phyloP scores from a whole-genome alignment of 2,329 filamentous ascomycete genomes.

The Alternaria postmessia region DNA sequence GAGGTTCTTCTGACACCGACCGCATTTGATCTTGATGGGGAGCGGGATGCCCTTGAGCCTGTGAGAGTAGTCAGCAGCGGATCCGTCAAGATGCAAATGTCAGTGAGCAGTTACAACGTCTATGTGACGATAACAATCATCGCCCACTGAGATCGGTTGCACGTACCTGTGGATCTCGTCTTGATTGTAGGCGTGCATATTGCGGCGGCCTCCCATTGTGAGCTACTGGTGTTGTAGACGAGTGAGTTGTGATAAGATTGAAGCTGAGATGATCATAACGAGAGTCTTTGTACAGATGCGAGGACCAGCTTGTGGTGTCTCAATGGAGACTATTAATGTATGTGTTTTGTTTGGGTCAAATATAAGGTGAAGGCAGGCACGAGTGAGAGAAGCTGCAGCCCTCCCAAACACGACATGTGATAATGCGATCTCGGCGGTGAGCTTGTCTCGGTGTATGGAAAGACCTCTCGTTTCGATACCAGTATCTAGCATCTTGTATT shows the following conservation, averaged over 20 bases:
- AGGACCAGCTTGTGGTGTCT: background rate
- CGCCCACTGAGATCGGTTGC: background rate
- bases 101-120: too few relatives aligned
- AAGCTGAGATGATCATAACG: background rate
- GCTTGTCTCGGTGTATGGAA: background rate
- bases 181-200: conserved; percentile 17
- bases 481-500: background rate
- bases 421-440: background rate
- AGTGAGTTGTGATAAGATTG: background rate
- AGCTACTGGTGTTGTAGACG: background rate
- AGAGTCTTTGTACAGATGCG: background rate
- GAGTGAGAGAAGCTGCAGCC: background rate
- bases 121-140: too few relatives aligned
- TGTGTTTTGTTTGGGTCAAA: conserved; percentile 9
- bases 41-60: conserved; percentile 33
- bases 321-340: background rate
- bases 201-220: conserved; percentile 10
- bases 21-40: conserved; percentile 54
- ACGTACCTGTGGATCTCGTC: conserved; percentile 24
- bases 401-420: background rate
- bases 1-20: conserved; percentile 55
- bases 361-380: conserved; percentile 15
- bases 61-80: background rate
- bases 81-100: background rate
- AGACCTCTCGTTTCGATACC: background rate